phyloP scores from a whole-genome alignment of 179 eudicot species.

The Corrigiola litoralis region DNA sequence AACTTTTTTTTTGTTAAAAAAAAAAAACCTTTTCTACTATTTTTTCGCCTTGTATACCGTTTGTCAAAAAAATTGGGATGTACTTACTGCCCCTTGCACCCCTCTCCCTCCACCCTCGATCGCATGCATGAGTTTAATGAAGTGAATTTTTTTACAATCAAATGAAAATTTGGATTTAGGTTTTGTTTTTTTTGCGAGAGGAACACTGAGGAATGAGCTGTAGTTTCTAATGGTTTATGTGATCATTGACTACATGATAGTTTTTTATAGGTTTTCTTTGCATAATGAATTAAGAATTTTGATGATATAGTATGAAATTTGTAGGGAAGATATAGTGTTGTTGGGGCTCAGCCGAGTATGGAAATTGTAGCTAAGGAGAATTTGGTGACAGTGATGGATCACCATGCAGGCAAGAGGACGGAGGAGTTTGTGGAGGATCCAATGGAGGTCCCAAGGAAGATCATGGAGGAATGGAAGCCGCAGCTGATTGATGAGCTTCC shows the following conservation, averaged over 20 bases:
- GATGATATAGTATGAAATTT: conserved; percentile 7
- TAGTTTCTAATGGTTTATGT: no score
- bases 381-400: conserved; percentile 83
- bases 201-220: no score
- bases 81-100: no score
- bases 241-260: no score
- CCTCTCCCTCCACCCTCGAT: no score
- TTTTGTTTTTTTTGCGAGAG: neutral
- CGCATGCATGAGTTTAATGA: no score
- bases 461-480: conserved; percentile 92
- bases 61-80: no score
- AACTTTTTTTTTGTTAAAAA: no score
- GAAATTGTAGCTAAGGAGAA: conserved; percentile 96
- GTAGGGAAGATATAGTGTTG: conserved; percentile 95
- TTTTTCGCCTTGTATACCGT: no score
- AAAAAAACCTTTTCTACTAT: no score
- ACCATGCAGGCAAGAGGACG: conserved; percentile 54
- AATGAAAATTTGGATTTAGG: no score
- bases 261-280: neutral
- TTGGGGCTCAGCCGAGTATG: conserved; percentile 97
- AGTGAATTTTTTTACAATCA: no score
- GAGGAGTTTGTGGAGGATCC: conserved; percentile 87
- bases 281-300: neutral
- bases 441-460: conserved; percentile 76
- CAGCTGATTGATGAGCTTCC: conserved; percentile 92